These are phyloP conservation scores for Neospora caninum DNA, from an alignment of 169 alveolate genomes.

Conservation along the genomic window DNA sequence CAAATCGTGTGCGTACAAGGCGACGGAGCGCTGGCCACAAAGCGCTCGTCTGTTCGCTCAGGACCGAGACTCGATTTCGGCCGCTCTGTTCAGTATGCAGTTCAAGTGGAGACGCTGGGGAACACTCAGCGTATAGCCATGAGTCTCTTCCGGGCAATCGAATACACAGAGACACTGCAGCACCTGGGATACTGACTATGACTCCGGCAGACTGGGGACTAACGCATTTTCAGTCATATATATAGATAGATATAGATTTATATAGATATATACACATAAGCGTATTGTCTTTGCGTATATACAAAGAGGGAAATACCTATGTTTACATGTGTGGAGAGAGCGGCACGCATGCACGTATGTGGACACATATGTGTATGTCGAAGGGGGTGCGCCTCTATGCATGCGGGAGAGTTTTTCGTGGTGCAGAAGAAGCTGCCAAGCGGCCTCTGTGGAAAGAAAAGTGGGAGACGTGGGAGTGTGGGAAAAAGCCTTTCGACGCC, in stretches of 20 bases:
- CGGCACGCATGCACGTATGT: background rate
- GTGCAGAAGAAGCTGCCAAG: no score
- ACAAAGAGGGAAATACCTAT: no score
- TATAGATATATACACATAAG: background rate
- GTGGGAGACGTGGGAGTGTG: background rate
- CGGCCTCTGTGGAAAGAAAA: no score
- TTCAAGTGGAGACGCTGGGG: background rate
- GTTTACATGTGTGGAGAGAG: background rate
- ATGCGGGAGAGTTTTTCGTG: no score
- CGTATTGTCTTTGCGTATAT: background rate
- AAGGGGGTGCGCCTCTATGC: no score
- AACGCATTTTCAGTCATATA: background rate
- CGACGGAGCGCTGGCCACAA: no score
- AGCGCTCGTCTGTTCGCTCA: background rate
- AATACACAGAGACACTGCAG: background rate
- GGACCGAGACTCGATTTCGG: background rate
- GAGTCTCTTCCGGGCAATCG: background rate
- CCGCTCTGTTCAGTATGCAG: background rate
- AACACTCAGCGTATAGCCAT: background rate
- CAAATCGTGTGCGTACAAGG: no score
- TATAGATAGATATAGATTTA: background rate
- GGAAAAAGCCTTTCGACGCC: background rate
- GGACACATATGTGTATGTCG: background rate
- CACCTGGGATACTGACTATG: background rate
- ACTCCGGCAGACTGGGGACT: background rate